These are phyloP conservation scores for Coniferiporia weirii DNA, from an alignment of 1,284 basidiomycete genomes.

Conservation along the genomic window DNA sequence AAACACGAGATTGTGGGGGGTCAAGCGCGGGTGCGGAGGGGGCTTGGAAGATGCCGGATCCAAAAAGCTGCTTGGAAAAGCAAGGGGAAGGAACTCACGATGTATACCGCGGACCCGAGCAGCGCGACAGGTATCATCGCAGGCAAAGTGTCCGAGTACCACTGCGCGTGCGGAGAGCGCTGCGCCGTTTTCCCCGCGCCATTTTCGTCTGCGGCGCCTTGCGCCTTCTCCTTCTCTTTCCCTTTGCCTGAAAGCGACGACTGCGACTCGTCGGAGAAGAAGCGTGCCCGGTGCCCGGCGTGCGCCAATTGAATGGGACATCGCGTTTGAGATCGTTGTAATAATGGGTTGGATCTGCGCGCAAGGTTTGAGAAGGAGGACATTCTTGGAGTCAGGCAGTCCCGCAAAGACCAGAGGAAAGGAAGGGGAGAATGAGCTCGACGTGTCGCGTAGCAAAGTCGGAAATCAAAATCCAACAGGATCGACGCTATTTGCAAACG, in stretches of 20 bases:
- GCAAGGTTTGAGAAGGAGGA: not conserved
- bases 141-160: slow-evolving; percentile 64
- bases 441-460: too few species aligned
- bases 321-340: too few species aligned
- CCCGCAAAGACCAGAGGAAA: too few species aligned
- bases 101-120: slow-evolving; percentile 70
- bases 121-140: slow-evolving; percentile 73
- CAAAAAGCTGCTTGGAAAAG: slow-evolving; percentile 1
- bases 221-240: not conserved
- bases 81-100: slow-evolving; percentile 40
- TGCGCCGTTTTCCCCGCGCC: slow-evolving; percentile 5
- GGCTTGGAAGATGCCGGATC: not conserved
- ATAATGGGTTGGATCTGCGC: not conserved
- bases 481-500: too few species aligned
- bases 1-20: too few species aligned
- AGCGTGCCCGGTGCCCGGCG: not conserved
- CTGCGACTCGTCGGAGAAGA: not conserved
- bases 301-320: not conserved
- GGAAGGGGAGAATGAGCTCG: too few species aligned
- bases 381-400: not conserved
- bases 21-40: slow-evolving; percentile 4
- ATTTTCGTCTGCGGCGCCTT: not conserved
- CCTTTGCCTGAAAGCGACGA: not conserved
- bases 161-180: slow-evolving; percentile 51
- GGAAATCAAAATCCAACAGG: too few species aligned